Evolutionary conservation across 2,329 filamentous ascomycete species (phyloP), one percentile per base, ranked within the genome.

Genomic region (Beauveria asiatica): DNA sequence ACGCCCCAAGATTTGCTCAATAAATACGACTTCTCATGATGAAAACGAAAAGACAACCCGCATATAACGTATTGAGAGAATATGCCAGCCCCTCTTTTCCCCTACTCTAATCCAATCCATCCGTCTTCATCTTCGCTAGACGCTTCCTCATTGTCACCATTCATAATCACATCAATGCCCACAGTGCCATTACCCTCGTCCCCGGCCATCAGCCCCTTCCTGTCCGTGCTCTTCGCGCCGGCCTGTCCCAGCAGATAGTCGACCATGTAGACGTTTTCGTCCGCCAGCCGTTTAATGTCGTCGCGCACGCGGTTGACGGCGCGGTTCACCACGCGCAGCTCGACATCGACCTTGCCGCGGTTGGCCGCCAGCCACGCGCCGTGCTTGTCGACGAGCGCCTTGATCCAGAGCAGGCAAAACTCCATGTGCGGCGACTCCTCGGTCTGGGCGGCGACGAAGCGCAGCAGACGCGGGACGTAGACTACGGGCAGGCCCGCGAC

Each of bases 391-490:
- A 97, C 79, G 39, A 88, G 75, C 1, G 90, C 85, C 72, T 94
- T 90, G 68, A 97, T 89, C 94, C 94, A 99, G 9, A 93, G 77
- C 49, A 99, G 77, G 68, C 94, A 96, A 74, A 97, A 95, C 75
- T 99, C 94, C 5, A 99, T 82, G 77, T 97, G 93, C 1, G 92
- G 93, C 2, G 88, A 92, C 70, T 93, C 86, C 67, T 97, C 93
- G 1, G 90, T 89, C 68, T 96, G 90, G 10, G 88, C 82, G 2
- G 92, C 92, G 7, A 97, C 88, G 65, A 96, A 96, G 50, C 91
- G 88, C 54, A 99, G 79, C 13, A 97, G 78, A 3, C 90, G 85
- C 30, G 89, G 84, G 6, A 99, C 85, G 72, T 99, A 99, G 30
- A 97, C 89, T 0, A 83, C 81, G 1, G 94, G 94, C 42, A 97